Base-by-base conservation (phyloP, 2,329 filamentous ascomycete species). In the Hortaea werneckii region DNA sequence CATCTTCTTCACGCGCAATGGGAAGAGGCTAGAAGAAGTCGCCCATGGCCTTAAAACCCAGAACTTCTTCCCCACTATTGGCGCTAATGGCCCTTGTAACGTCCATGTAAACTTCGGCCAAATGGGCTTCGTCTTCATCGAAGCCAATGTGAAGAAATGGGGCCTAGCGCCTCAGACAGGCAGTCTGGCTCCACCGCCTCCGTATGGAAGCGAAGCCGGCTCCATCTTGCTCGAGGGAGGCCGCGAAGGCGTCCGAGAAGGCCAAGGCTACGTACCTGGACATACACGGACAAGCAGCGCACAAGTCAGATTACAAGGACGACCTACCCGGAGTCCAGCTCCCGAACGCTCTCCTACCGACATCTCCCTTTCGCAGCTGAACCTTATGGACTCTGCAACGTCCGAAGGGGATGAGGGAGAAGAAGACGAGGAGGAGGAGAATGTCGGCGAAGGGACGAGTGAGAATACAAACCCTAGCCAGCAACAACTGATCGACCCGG, bases 111-210 rank as follows among this genome's bases (percentile, higher is more conserved):
- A 98, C 65, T 94, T 98, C 64, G 92, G 92, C 6, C 92, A 98
- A 65, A 87, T 92, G 61, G 92, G 92, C 30, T 98, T 96, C 62
- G 92, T 98, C 41, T 98, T 96, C 62, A 96, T 98, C 57, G 92
- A 98, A 68, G 92, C 90, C 51, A 98, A 98, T 60, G 92, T 98
- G 50, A 98, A 98, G 79, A 98, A 96, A 74, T 98, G 92, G 92
- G 92, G 92, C 1, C 73, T 98, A 45, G 92, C 92, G 41, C 92
- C 92, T 5, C 94, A 94, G 77, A 95, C 87, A 1, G 92, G 92
- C 48, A 95, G 87, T 59, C 75, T 98, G 49, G 92, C 92, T 28
- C 92, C 92, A 11, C 92, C 92, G 38, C 92, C 92, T 42, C 92
- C 92, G 1, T 98, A 98, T 62, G 92, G 92, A 41, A 95, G 87